Evolutionary conservation across 768 basidiomycete species (phyloP).

Genomic region (Dioszegia crocea): DNA sequence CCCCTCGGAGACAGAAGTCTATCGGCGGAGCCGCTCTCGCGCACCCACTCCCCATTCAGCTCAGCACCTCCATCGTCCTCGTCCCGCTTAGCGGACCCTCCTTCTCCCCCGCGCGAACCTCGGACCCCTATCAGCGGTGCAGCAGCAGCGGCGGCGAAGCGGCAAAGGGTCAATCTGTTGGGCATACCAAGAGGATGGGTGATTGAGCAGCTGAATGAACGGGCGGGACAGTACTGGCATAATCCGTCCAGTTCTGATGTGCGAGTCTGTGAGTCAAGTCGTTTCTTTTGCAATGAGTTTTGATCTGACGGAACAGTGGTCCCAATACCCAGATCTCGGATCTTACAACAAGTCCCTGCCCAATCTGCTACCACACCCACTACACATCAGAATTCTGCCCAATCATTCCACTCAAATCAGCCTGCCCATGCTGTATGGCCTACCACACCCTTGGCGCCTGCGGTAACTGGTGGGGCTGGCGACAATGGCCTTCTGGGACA

Average conservation of each 20-base stretch:
- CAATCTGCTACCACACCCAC: neutral
- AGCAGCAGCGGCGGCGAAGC: neutral
- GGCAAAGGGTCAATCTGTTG: conserved; percentile 6
- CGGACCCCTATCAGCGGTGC: neutral
- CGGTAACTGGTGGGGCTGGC: neutral
- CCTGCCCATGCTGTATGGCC: conserved; percentile 19
- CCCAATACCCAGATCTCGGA: neutral
- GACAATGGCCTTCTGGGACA: conserved; percentile 5
- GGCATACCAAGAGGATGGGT: conserved; percentile 19
- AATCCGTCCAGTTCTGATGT: conserved; percentile 29
- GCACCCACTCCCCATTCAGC: neutral
- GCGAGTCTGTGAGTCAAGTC: conserved; percentile 18
- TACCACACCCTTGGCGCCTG: conserved; percentile 8
- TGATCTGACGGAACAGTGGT: neutral
- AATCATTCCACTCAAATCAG: conserved; percentile 18
- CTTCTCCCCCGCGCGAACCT: neutral
- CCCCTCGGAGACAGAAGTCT: neutral
- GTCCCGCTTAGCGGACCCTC: conserved; percentile 6
- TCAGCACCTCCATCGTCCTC: neutral
- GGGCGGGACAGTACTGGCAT: conserved; percentile 35
- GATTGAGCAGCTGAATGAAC: conserved; percentile 27
- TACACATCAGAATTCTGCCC: neutral
- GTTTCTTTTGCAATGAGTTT: neutral
- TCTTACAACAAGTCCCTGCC: neutral
- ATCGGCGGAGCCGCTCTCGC: too few relatives aligned